Evolutionary conservation across 2,329 filamentous ascomycete species (phyloP), one percentile per base, ranked within the genome.

Genomic region (Clonostachys rosea): DNA sequence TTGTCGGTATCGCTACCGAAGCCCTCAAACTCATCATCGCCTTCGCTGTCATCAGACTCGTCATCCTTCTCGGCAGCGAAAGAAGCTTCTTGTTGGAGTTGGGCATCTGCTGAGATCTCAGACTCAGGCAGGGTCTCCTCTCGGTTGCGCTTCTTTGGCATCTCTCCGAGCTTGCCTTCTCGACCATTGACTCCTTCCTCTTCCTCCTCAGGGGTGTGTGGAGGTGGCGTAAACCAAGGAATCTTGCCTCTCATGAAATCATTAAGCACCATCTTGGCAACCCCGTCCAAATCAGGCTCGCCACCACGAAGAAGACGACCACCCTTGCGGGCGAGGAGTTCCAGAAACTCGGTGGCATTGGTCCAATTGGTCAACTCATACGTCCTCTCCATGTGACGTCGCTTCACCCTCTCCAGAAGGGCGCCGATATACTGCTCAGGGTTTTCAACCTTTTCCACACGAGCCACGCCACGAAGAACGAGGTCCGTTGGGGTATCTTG

Each of bases 221-320:
- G 90, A 10, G 91, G 85, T 9, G 90, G 84, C 1, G 89, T 94
- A 61, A 91, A 99, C 94, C 95, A 99, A 2, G 94, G 94, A 24
- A 97, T 89, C 69, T 92, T 96, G 48, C 94, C 94, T 53, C 94
- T 76, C 60, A 97, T 81, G 64, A 97, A 99, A 62, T 99, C 94
- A 59, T 96, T 97, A 50, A 99, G 72, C 1, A 99, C 87, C 83
- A 96, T 96, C 68, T 96, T 96, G 2, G 94, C 94, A 43, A 96
- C 91, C 58, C 91, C 91, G 58, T 97, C 92, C 47, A 96, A 71
- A 65, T 99, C 94, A 5, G 92, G 87, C 64, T 97, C 94, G n/a
- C 92, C 94, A 49, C 89, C 92, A 63, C 90, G 91, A 14, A 97
- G 73, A 17, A 99, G 70, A 56, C 91, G 80, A 14, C 94, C 94